Conservation (phyloP, 306 rosid genomes). For the Begonia masoniana region DNA sequence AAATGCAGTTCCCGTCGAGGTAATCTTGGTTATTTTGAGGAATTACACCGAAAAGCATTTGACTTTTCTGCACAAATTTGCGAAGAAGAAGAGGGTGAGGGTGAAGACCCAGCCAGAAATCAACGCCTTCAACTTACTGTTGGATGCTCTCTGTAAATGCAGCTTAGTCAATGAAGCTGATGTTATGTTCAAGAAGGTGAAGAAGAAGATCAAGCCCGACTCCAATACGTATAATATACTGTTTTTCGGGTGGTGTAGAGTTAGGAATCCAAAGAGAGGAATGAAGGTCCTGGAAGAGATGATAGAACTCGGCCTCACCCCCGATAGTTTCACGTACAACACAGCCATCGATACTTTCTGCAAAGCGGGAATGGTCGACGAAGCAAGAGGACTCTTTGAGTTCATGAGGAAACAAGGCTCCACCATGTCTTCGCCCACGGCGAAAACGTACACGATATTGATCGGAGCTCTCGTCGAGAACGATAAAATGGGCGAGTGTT, state of each 20-base stretch:
- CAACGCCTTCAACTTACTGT: slow-evolving; percentile 64
- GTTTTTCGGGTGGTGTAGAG: slow-evolving; percentile 95
- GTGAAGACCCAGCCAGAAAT: slow-evolving; percentile 77
- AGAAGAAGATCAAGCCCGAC: slow-evolving; percentile 47
- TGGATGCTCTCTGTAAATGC: slow-evolving; percentile 85
- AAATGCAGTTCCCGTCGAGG: slow-evolving; percentile 47
- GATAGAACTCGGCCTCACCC: slow-evolving; percentile 51
- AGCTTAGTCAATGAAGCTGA: slow-evolving; percentile 73
- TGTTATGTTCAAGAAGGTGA: slow-evolving; percentile 48
- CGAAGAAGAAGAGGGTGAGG: slow-evolving; percentile 66
- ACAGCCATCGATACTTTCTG: slow-evolving; percentile 78
- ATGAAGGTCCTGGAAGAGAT: slow-evolving; percentile 69
- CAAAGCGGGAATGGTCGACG: slow-evolving; percentile 57
- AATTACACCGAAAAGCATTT: slow-evolving; percentile 61
- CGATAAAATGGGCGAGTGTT: slow-evolving; percentile 68
- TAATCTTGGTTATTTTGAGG: slow-evolving; percentile 52
- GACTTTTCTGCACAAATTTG: slow-evolving; percentile 70
- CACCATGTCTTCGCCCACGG: slow-evolving; percentile 63
- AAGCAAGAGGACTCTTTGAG: slow-evolving; percentile 68
- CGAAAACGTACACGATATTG: slow-evolving; percentile 64
- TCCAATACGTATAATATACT: slow-evolving; percentile 51
- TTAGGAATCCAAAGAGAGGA: slow-evolving; percentile 64
- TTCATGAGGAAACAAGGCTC: slow-evolving; percentile 84
- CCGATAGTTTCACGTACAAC: slow-evolving; percentile 75
- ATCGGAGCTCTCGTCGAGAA: slow-evolving; percentile 59